phyloP scores from a whole-genome alignment of 2,329 filamentous ascomycete species.

The Hypoxylon sp. region DNA sequence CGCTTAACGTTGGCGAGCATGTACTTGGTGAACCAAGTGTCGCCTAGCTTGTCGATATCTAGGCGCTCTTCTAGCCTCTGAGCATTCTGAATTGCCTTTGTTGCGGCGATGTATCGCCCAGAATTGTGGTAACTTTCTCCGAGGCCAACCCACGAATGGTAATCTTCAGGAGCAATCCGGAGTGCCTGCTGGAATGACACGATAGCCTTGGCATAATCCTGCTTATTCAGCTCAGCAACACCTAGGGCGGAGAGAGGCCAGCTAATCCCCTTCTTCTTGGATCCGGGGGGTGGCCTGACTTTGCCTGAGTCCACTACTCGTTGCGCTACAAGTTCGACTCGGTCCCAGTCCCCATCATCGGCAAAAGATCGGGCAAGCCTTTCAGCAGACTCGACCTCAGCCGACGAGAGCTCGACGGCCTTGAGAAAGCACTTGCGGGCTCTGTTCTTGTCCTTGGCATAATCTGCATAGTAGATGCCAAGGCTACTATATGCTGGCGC shows the following conservation, averaged over 20 bases:
- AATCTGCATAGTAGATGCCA: slow-evolving; percentile 92
- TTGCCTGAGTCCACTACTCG: slow-evolving; percentile 96
- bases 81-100: slow-evolving; percentile 89
- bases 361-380: slow-evolving; percentile 89
- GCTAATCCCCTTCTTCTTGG: slow-evolving; percentile 91
- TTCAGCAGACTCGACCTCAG: slow-evolving; percentile 89
- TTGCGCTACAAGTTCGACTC: slow-evolving; percentile 92
- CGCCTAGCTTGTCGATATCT: slow-evolving; percentile 69
- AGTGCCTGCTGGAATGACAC: slow-evolving; percentile 93
- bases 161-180: slow-evolving; percentile 85
- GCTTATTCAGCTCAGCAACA: slow-evolving; percentile 93
- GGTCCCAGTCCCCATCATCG: slow-evolving; percentile 93
- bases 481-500: slow-evolving; percentile 93
- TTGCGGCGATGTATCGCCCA: slow-evolving; percentile 92
- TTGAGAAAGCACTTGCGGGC: slow-evolving; percentile 96
- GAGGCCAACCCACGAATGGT: slow-evolving; percentile 95
- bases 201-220: slow-evolving; percentile 89
- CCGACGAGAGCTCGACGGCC: slow-evolving; percentile 90
- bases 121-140: slow-evolving; percentile 98
- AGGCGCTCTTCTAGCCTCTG: slow-evolving; percentile 78
- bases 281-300: slow-evolving; percentile 89
- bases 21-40: slow-evolving; percentile 96
- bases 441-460: slow-evolving; percentile 86
- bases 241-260: slow-evolving; percentile 97
- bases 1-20: slow-evolving; percentile 96